Conservation (phyloP, 768 basidiomycete genomes). For the Boletus rubropictus region DNA sequence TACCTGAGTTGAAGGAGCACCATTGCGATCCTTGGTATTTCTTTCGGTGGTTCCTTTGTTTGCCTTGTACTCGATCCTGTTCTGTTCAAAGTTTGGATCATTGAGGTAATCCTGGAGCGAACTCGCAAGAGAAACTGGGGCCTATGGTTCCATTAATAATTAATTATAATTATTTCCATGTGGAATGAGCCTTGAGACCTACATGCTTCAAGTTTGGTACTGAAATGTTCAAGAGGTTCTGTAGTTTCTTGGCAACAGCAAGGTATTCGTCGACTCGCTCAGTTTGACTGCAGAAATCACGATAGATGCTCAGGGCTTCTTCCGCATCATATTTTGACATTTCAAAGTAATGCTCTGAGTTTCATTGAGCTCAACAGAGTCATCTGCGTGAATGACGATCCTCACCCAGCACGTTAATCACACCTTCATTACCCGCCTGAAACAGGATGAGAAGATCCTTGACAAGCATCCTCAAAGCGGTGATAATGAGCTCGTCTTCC, state of each 20-base stretch:
- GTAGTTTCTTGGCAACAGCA: slow-evolving; percentile 85
- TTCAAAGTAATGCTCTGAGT: slow-evolving; percentile 89
- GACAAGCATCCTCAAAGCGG: slow-evolving; percentile 87
- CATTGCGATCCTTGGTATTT: slow-evolving; percentile 11
- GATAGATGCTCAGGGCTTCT: slow-evolving; percentile 82
- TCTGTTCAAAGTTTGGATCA: slow-evolving; percentile 96
- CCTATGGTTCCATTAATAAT: slow-evolving; percentile 44
- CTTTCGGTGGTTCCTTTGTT: slow-evolving; percentile 65
- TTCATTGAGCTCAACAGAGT: slow-evolving; percentile 11
- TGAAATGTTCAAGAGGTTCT: slow-evolving; percentile 88
- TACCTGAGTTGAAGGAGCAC: slow-evolving; percentile 6
- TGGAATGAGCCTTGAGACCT: slow-evolving; percentile 21
- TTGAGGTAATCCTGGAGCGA: slow-evolving; percentile 93
- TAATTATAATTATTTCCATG: neutral
- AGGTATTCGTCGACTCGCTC: slow-evolving; percentile 91
- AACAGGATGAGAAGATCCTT: slow-evolving; percentile 95
- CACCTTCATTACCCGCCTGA: slow-evolving; percentile 95
- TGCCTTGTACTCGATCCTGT: slow-evolving; percentile 84
- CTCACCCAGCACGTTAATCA: slow-evolving; percentile 71
- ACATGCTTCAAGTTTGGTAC: slow-evolving; percentile 93
- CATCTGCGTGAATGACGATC: slow-evolving; percentile 24
- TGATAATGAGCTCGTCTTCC: slow-evolving; percentile 85
- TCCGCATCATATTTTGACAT: slow-evolving; percentile 93
- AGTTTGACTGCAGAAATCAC: slow-evolving; percentile 90
- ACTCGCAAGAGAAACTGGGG: slow-evolving; percentile 89